Evolutionary conservation across 78 protist species (phyloP), one percentile per base, ranked within the genome.

Genomic region (Speleostelium caveatum): DNA sequence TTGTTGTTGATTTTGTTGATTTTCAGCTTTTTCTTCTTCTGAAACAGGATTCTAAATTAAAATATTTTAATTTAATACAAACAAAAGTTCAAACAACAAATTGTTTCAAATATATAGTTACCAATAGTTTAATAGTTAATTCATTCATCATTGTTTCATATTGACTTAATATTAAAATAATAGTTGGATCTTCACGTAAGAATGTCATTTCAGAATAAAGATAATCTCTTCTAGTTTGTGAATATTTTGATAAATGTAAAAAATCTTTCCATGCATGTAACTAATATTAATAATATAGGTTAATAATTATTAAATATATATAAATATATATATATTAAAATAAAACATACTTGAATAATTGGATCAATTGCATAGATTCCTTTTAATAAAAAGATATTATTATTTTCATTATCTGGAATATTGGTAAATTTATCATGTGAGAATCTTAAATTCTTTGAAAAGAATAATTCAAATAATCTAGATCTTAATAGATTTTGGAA

Each of bases 211-310:
- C 87, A 41, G 10, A 30, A 26, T 56, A 78, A 0, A 78, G 33
- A 49, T 33, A 24, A 2, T 28, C 3, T 53, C 87, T 42, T 65
- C 87, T 63, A 33, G n/a, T 22, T 26, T n/a, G 41, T 30, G 74
- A 66, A 26, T 78, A 55, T 66, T 78, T 68, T 49, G 76, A 66
- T 1, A 78, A 24, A 66, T 78, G 49, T 33, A 78, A 36, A 19
- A 78, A 78, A 53, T 78, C 87, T 35, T 69, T 39, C 87, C 87
- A 78, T 19, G 74, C 87, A 7, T 49, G 59, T 22, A 36, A 41
- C 35, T 72, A 72, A 51, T 59, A 59, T 22, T n/a, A 59, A 59
- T 59, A 12, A 17, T 59, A n/a, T 8, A 21, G 6, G 16, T 59
- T n/a, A 22, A 59, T n/a, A 59, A 17, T 59, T 59, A 59, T 22